These are phyloP conservation scores for Ophidiomyces ophidiicola DNA, from an alignment of 2,329 filamentous ascomycete genomes.

Conservation along the genomic window DNA sequence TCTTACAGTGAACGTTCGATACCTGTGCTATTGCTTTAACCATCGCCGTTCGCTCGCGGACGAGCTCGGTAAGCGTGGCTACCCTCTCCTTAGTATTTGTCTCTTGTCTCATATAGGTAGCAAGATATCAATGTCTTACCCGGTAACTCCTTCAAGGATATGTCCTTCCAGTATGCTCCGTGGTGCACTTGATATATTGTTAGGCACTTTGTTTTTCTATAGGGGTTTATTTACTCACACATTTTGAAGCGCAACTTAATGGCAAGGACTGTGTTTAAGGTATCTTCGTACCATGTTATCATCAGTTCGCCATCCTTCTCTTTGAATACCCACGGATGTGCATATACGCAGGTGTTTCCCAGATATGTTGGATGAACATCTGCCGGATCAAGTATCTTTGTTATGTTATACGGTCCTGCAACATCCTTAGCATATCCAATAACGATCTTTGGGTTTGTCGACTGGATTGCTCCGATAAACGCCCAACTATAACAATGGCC, in stretches of 20 bases:
- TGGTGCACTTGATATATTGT: slow-evolving; percentile 11
- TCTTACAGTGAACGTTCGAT: slow-evolving; percentile 6
- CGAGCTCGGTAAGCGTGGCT: slow-evolving; percentile 7
- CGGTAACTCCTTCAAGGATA: slow-evolving; percentile 11
- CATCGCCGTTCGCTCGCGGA: not conserved
- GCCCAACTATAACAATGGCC: slow-evolving; percentile 13
- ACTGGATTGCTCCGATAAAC: slow-evolving; percentile 12
- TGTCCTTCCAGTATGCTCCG: slow-evolving; percentile 14
- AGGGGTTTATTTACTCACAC: slow-evolving; percentile 12
- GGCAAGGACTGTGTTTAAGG: slow-evolving; percentile 6
- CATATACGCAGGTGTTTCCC: slow-evolving; percentile 10
- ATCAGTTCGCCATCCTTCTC: slow-evolving; percentile 12
- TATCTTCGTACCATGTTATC: slow-evolving; percentile 13
- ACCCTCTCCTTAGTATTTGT: not conserved
- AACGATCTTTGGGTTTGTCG: slow-evolving; percentile 2
- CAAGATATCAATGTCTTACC: slow-evolving; percentile 6
- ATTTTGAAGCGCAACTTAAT: slow-evolving; percentile 12
- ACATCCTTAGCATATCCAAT: slow-evolving; percentile 11
- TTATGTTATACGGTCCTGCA: slow-evolving; percentile 13
- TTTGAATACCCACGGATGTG: slow-evolving; percentile 14
- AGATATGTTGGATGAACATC: not conserved
- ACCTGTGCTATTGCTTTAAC: slow-evolving; percentile 3
- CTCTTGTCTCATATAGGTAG: not conserved
- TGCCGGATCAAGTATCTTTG: slow-evolving; percentile 5
- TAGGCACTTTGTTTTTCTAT: not conserved